Evolutionary conservation across 2,329 filamentous ascomycete genomes (phyloP), one percentile per base, ranked within the genome.

Genomic region (Davidsoniella neocaledoniae): DNA sequence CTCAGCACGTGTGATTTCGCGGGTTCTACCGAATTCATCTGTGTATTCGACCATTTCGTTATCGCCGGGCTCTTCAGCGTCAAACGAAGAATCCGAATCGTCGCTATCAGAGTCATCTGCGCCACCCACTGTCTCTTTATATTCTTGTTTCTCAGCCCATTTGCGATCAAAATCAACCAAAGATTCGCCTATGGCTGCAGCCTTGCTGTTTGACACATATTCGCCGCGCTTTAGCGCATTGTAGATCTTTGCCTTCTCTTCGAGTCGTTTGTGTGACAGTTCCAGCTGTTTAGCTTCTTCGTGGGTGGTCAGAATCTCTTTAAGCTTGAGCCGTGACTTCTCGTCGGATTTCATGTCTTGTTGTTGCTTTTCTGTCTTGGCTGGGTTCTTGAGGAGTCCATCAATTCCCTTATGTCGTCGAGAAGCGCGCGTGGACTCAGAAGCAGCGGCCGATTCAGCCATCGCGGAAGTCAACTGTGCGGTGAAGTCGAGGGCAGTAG

Each of bases 111-210:
- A 63, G 5, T 66, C 58, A 52, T 58, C 56, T 8, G 43, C 61
- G 19, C 2, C 10, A 8, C 62, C 62, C 50, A 60, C 64, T 40
- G 59, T 59, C 38, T 77, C 70, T n/a, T 62, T 61, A 21, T 62
- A 58, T 54, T 61, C 81, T 49, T 79, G 69, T 21, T 69, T 67
- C 60, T 94, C 85, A 0, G 83, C 86, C 88, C 91, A 96, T 67
- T 96, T 98, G 54, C 82, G 74, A 64, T 96, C 91, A 63, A 98
- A 98, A 66, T 98, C 90, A 2, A 98, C 82, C 23, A 94, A 74
- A 21, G 76, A 73, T 57, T 79, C 76, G 40, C 76, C 68, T 9
- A 33, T 33, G 2, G 29, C 29, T 3, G 29, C 29, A 57, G 76
- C 69, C 60, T 81, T 75, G 56, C 83, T 75, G 50, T 73, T 73